A percentile compares a stretch with the other conserved stretches of the same genome.
These are phyloP conservation scores for Dictyostelium intermedium DNA, from an alignment of 78 protist genomes.

Conservation along the genomic window DNA sequence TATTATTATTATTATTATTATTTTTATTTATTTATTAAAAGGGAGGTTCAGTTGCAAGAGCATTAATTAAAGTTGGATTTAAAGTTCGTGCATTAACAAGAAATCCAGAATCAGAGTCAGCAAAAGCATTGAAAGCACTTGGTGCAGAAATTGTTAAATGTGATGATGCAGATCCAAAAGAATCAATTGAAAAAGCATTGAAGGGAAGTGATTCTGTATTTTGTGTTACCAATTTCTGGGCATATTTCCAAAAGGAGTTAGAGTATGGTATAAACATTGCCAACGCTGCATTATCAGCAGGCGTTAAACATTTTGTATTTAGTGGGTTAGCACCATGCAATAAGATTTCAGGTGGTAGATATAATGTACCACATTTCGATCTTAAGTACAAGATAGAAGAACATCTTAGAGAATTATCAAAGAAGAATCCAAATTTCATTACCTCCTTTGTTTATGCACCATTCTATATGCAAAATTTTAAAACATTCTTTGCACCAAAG, in stretches of 20 bases:
- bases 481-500: background rate
- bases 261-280: conserved; percentile 13
- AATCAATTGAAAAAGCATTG: background rate
- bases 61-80: background rate
- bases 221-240: conserved; percentile 20
- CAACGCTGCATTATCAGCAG: conserved; percentile 10
- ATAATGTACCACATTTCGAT: conserved; percentile 39
- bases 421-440: background rate
- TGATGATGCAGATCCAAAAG: background rate
- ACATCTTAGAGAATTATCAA: background rate
- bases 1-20: too few species aligned
- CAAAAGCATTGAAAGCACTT: background rate
- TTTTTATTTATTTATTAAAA: background rate
- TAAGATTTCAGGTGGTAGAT: background rate
- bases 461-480: conserved; percentile 10
- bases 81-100: conserved; percentile 28
- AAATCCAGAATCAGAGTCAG: background rate
- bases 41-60: conserved; percentile 34
- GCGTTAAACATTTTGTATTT: conserved; percentile 25
- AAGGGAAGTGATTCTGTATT: conserved; percentile 29
- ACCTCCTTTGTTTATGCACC: conserved; percentile 16
- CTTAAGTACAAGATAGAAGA: background rate
- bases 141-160: conserved; percentile 17
- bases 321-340: background rate
- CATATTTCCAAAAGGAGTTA: background rate